A percentile compares a stretch with the other conserved stretches of the same genome.
Conservation (phyloP, 2,329 filamentous ascomycete genomes). For the Tolypocladium ophioglossoides region DNA sequence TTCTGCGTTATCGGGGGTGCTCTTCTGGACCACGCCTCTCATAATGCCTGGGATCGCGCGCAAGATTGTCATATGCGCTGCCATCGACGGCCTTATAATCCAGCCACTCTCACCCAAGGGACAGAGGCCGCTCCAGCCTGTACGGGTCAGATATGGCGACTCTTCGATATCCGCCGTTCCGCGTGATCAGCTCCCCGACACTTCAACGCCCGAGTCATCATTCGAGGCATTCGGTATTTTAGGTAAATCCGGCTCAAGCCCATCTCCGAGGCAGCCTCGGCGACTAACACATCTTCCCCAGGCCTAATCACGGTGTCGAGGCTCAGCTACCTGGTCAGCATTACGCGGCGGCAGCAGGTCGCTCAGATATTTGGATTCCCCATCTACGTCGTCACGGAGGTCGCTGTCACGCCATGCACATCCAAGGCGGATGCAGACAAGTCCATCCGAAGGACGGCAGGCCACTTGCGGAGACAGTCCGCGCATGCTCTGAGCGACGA, state of each 20-base stretch:
- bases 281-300: constrained; percentile 24
- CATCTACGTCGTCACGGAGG: constrained; percentile 79
- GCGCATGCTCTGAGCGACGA: constrained; percentile 30
- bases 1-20: neutral
- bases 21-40: neutral
- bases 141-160: constrained; percentile 62
- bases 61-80: constrained; percentile 71
- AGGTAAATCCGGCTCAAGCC: constrained; percentile 27
- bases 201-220: constrained; percentile 32
- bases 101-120: constrained; percentile 58
- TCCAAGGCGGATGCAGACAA: constrained; percentile 64
- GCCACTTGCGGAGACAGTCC: constrained; percentile 25
- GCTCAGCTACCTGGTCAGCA: constrained; percentile 74
- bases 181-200: constrained; percentile 35
- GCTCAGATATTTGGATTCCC: constrained; percentile 75
- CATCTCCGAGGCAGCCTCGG: neutral
- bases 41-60: constrained; percentile 67
- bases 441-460: constrained; percentile 54
- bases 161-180: constrained; percentile 32
- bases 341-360: constrained; percentile 78
- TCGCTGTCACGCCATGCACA: constrained; percentile 79
- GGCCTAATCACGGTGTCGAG: constrained; percentile 77
- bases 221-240: constrained; percentile 52
- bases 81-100: constrained; percentile 72
- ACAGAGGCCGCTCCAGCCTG: constrained; percentile 41